Base-by-base conservation (phyloP, 805 yeast species). In the Suhomyces xylopsoci region DNA sequence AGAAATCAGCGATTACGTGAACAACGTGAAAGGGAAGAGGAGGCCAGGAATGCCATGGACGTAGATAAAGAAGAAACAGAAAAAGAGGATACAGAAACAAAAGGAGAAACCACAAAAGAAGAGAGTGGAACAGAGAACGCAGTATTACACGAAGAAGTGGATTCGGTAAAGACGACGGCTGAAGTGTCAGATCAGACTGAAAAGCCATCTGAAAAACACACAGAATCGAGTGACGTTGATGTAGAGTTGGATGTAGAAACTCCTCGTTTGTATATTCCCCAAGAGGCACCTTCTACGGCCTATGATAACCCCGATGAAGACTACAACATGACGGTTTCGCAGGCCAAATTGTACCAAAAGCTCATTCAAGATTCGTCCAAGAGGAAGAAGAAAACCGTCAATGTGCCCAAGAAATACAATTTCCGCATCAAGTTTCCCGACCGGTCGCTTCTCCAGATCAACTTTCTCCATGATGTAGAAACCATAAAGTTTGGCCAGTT, bases 301-400 rank as follows among this genome's bases (percentile, higher is more conserved):
- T 75, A 73, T 51, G 76, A 74, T 20, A 75, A 74, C 53, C 78
- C 78, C 3, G 78, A 73, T 15, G 70, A 66, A 36, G 79, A 75
- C 55, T 75, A 75, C 58, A 67, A 71, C 20, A 59, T 75, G 67
- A 71, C 77, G 1, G 58, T 69, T 5, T 50, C 63, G 15, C 78
- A 75, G 55, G 77, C 74, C 2, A 69, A 69, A 52, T 61, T 62
- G 17, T 75, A 75, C 57, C 74, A 69, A 47, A 66, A 68, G 47
- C 54, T 68, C 17, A 65, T 75, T 44, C 64, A 64, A 48, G 60
- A 65, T n/a, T 64, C 70, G 44, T 63, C 56, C 17, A 55, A 51
- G 30, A 42, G 58, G 40, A 59, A 54, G 20, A 51, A 52, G 34
- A 53, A 56, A 22, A 55, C 59, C 15, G 61, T 56, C 7, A 28